These are phyloP conservation scores for Syzygium aromaticum DNA, from an alignment of 345 rosid genomes.

Conservation along the genomic window DNA sequence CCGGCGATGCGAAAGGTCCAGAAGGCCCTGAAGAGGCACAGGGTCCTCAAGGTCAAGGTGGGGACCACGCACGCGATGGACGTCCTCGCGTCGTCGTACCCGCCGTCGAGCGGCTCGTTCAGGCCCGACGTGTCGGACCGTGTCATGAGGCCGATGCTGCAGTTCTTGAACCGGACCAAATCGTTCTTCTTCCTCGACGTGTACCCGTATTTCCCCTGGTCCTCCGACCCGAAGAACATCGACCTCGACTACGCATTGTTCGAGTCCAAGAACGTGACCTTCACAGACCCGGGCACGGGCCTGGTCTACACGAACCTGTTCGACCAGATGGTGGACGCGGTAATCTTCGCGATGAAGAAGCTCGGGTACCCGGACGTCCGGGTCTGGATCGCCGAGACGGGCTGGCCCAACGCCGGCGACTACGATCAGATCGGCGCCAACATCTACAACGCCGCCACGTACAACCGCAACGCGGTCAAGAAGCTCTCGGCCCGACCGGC, in stretches of 20 bases:
- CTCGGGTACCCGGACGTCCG: constrained; percentile 66
- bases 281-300: constrained; percentile 56
- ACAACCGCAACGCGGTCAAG: constrained; percentile 63
- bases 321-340: constrained; percentile 86
- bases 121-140: constrained; percentile 48
- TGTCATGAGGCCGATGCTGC: constrained; percentile 67
- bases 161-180: constrained; percentile 77
- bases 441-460: constrained; percentile 79
- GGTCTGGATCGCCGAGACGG: constrained; percentile 89
- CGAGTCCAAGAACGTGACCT: constrained; percentile 36
- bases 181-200: constrained; percentile 79
- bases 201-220: constrained; percentile 85
- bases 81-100: constrained; percentile 61
- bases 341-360: constrained; percentile 66
- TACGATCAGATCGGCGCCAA: constrained; percentile 87
- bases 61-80: constrained; percentile 69
- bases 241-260: constrained; percentile 65
- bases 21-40: constrained; percentile 29
- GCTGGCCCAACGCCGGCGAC: constrained; percentile 95
- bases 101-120: constrained; percentile 82
- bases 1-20: constrained; percentile 78
- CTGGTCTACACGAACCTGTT: constrained; percentile 71
- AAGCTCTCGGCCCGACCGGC: constrained; percentile 50
- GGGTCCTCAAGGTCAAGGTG: constrained; percentile 55
- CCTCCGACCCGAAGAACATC: constrained; percentile 35